Evolutionary conservation across 2,329 filamentous ascomycete species (phyloP), one percentile per base, ranked within the genome.

Genomic region (Botrytis fragariae): DNA sequence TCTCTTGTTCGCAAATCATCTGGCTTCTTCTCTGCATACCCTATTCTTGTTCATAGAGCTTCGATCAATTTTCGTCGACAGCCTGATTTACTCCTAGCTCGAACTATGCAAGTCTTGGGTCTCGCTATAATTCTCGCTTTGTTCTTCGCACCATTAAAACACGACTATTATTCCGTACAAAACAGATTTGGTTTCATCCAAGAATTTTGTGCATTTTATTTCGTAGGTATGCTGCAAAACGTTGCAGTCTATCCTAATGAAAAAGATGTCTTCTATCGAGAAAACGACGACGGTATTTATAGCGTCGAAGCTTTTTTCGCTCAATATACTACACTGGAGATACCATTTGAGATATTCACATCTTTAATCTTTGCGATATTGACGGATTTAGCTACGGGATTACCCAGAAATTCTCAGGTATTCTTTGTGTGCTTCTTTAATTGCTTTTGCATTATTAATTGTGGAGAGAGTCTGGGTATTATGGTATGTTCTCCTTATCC

Each of bases 161-260:
- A 89, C 78, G 87, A 93, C 80, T 93, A 92, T 82, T 88, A 86
- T 71, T 88, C 88, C 2, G 86, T 95, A 0, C 92, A 94, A 80
- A 93, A 90, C 69, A 87, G 92, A 1, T 87, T 94, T 77, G 92
- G 92, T 0, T 92, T 93, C 76, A 84, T 94, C 0, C 90, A 94
- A 76, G 88, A 94, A 79, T 86, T 94, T 44, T 88, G 89, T 1
- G 90, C 91, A 0, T 88, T 93, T 51, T 92, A 92, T 81, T 92
- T 92, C 77, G 88, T 93, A 2, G 92, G 92, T 42, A 93, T 94
- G 91, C 85, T 94, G 20, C 91, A 94, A 80, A 94, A 94, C 78
- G 90, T 94, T 6, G 91, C 91, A 4, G 86, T 93, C 12, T 94
- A 94, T 78, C 92, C 92, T 0, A 84, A 84, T 59, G 92, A 94